Evolutionary conservation across 306 rosid genomes (phyloP).

Genomic region (Vigna unguiculata): DNA sequence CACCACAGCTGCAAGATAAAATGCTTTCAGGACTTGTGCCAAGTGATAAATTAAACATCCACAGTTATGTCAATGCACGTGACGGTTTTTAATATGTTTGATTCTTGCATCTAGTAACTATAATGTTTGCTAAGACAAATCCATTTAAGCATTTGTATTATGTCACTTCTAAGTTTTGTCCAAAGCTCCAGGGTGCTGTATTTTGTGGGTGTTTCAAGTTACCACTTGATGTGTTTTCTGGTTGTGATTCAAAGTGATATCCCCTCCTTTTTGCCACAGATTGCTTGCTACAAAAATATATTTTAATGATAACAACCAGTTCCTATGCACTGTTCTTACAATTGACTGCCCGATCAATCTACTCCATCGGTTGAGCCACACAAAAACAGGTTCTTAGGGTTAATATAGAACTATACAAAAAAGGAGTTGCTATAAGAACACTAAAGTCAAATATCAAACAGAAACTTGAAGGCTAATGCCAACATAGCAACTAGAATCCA

Average conservation of each 20-base stretch:
- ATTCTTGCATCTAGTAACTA: background rate
- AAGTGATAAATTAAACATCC: slow-evolving; percentile 34
- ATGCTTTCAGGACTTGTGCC: slow-evolving; percentile 30
- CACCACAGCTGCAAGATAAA: slow-evolving; percentile 75
- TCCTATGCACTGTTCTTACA: too few species aligned
- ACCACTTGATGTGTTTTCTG: too few species aligned
- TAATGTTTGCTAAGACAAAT: background rate
- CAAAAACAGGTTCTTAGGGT: background rate
- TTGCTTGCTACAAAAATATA: too few species aligned
- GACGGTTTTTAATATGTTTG: background rate
- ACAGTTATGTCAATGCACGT: background rate
- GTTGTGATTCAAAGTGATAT: too few species aligned
- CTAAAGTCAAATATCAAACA: background rate
- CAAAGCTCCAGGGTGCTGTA: too few species aligned
- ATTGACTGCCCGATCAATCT: too few species aligned
- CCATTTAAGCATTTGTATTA: background rate
- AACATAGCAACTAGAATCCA: background rate
- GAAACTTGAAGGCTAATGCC: background rate
- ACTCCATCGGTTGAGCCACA: background rate
- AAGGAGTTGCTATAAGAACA: background rate
- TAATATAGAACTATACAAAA: too few species aligned
- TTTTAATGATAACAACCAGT: too few species aligned
- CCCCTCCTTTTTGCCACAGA: too few species aligned
- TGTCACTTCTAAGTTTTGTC: too few species aligned
- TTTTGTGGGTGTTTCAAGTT: too few species aligned